Base-by-base conservation (phyloP, 176 grass and related monocot genomes). In the Rhynchospora pubera region DNA sequence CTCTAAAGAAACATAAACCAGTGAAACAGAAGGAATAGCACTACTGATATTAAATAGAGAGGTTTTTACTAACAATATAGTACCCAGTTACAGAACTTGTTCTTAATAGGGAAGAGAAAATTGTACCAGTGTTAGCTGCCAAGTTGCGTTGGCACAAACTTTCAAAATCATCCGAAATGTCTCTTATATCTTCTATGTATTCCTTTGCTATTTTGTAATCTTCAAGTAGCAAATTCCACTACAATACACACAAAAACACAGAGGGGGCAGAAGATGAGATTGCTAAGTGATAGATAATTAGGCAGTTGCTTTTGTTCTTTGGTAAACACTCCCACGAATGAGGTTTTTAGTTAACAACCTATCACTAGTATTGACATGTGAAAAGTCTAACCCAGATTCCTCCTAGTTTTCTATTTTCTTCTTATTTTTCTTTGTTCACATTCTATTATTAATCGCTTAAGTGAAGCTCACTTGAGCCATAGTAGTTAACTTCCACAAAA, bases 151-250 rank as follows among this genome's bases (percentile, higher is more conserved):
- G 95, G 66, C 92, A 98, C 59, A 98, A 79, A 65, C 79, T 86
- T 87, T 98, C 95, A 88, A 98, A 98, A 83, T 97, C 79, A 23
- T 93, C 95, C 83, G 80, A 88, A 62, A 97, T 97, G 84, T 97
- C 84, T 28, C 90, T 85, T 62, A 98, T 93, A 66, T 98, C 95
- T 98, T 94, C 95, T 86, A 98, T 94, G 82, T 94, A 98, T 83
- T 91, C 90, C 83, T 94, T 94, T 84, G 92, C 90, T 78, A 93
- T 88, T 67, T 89, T 98, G 87, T 98, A 94, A 75, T 98, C 95
- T 82, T 92, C 89, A 57, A 93, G 82, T 78, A 98, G 95, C 83
- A 98, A 98, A 62, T 91, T 87, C 92, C 92, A 98, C 90, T 94
- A 64, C 55, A 79, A 85, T 18, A 75, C 43, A 13, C 21, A 79